Conservation (phyloP, 108 stramenopile species). For the Epipyxis sp. region DNA sequence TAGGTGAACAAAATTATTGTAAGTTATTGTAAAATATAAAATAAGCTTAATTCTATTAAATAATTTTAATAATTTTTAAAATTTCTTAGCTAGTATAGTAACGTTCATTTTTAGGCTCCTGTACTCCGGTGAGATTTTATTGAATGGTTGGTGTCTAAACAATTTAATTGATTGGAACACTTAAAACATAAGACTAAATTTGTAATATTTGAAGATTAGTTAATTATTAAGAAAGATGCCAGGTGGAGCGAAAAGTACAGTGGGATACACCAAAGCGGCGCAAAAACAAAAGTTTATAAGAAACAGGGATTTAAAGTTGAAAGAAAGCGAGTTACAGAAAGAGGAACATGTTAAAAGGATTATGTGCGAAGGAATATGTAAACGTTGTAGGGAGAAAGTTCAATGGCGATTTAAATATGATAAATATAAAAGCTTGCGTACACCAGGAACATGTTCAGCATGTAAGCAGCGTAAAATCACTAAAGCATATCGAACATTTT, state of each 20-base stretch:
- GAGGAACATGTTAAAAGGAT: not conserved
- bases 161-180: no score
- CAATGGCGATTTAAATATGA: constrained; percentile 30
- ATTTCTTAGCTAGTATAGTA: no score
- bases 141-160: no score
- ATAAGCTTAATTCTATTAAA: no score
- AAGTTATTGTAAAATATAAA: no score
- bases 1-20: no score
- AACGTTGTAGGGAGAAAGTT: constrained; percentile 19
- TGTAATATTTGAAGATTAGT: no score
- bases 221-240: constrained; percentile 1
- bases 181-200: no score
- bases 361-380: constrained; percentile 28
- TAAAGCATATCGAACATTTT: constrained; percentile 30
- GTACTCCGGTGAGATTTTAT: no score
- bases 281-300: constrained; percentile 28
- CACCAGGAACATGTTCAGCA: not conserved
- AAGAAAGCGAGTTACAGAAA: constrained; percentile 15
- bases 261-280: constrained; percentile 21
- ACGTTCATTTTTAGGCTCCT: no score
- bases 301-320: constrained; percentile 24
- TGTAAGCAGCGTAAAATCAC: not conserved
- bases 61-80: no score
- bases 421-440: constrained; percentile 20
- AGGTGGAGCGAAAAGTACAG: constrained; percentile 22